Evolutionary conservation across 1,284 basidiomycete species (phyloP), one percentile per base, ranked within the genome.

Genomic region (Moniliophthora roreri): DNA sequence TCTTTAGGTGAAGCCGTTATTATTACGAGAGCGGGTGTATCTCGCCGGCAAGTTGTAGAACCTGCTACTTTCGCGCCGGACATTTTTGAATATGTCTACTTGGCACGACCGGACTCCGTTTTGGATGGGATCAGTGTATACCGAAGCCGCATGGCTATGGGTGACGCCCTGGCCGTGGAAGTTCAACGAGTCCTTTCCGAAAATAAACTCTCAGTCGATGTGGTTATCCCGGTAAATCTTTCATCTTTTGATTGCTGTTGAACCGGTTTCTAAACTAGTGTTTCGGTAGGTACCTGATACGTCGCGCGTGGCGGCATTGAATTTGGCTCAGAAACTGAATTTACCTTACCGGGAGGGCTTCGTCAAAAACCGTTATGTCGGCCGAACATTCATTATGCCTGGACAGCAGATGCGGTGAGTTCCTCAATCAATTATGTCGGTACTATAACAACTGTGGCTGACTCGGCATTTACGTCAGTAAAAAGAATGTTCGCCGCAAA

Each of bases 81-180:
- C 74, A 98, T 99, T 63, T 99, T 99, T 68, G 97, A 99, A 80
- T 98, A 87, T 65, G 96, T 99, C 59, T 99, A 99, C 77, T 95
- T 99, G 71, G 95, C 97, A 7, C 89, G 97, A 57, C 97, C 96
- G 1, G 97, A 99, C 75, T 97, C 94, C 16, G 97, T 98, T 54
- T 80, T 99, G 56, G 96, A 99, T 68, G 96, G 97, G 37, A 87
- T 99, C 70, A 95, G 92, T 64, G 97, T 99, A 48, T 99, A 99
- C 73, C 85, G 96, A 51, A 91, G 91, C 65, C 87, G 97, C 39
- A 99, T 99, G 96, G 94, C 95, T 5, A 99, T 99, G 97, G 97
- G 97, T 55, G 96, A 99, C 69, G 85, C 89, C 24, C 84, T 99
- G 48, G 97, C 96, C 1, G 87, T 86, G 51, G 91, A 95, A 70